A percentile compares a stretch with the other conserved stretches of the same genome.
phyloP scores from a whole-genome alignment of 106 monocot species.

The Hemerocallis citrina region DNA sequence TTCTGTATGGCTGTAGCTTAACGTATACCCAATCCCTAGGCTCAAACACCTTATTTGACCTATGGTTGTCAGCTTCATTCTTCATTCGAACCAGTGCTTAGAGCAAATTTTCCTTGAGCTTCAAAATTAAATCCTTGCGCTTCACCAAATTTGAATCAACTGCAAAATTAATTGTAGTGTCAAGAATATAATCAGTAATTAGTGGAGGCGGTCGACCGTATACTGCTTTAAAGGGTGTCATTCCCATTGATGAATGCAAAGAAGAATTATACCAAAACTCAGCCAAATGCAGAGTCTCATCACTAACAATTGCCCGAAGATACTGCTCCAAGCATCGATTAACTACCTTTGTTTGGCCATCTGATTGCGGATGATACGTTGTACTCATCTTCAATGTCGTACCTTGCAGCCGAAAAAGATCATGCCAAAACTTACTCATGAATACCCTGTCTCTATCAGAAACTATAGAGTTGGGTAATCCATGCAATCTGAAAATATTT shows the following conservation, averaged over 20 bases:
- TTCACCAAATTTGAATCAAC: too few species aligned
- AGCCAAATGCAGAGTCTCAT: neutral
- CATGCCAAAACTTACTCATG: neutral
- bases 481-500: neutral
- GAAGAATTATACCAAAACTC: slow-evolving; percentile 9
- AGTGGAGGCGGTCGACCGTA: neutral
- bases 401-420: neutral
- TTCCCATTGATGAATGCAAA: too few species aligned
- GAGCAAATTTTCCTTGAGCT: too few species aligned
- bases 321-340: neutral
- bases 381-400: neutral
- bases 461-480: neutral
- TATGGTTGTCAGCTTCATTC: too few species aligned
- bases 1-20: too few species aligned
- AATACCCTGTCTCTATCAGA: neutral
- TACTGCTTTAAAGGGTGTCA: too few species aligned
- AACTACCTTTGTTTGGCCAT: neutral
- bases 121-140: too few species aligned
- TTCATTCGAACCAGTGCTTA: too few species aligned
- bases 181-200: too few species aligned
- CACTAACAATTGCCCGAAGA: neutral
- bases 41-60: too few species aligned
- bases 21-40: too few species aligned
- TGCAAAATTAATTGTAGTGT: too few species aligned
- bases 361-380: neutral